Base-by-base conservation (phyloP, 768 basidiomycete species). In the Saitozyma sp. region DNA sequence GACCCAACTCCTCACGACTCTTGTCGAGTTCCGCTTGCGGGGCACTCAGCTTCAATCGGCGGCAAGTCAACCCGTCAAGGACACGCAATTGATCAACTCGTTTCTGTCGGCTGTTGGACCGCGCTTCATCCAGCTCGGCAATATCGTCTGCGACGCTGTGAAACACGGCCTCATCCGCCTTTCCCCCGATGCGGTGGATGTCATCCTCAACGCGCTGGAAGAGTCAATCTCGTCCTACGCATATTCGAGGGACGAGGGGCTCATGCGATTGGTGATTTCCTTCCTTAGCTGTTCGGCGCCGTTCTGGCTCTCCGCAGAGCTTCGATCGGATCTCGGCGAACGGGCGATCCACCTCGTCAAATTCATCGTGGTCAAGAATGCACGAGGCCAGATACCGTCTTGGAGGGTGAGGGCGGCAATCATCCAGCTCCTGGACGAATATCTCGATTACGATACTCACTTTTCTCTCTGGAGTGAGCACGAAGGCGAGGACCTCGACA, bases 231-330 rank as follows among this genome's bases (percentile, higher is more conserved):
- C 60, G 19, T 70, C 80, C 43, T 89, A 92, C 77, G 78, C 82
- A 8, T 86, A 85, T 71, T 81, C 84, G 3, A 79, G 83, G 56
- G 86, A 83, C 63, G 85, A 86, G 56, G 80, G 76, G 6, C 78
- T 87, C 40, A 84, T 86, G 11, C 73, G 84, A 13, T 71, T 89
- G 50, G 80, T 83, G 6, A 78, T 89, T n/a, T 82, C 84, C 17
- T 82, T 91, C 51, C 78, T 96, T 19, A 83, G 84, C 50, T 84
- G 86, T 8, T 89, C 91, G 0, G 71, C 86, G 59, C 80, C 84
- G 59, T 69, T 86, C 3, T 96, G 73, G 74, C 20, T 74, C 88
- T 89, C 62, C 81, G 62, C 71, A 61, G 46, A 82, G 55, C 50
- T 67, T 60, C 40, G 70, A 55, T 59, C 43, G 8, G 81, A 83